phyloP scores from a whole-genome alignment of 2,329 filamentous ascomycete genomes.

The Rutstroemia sydowiana region DNA sequence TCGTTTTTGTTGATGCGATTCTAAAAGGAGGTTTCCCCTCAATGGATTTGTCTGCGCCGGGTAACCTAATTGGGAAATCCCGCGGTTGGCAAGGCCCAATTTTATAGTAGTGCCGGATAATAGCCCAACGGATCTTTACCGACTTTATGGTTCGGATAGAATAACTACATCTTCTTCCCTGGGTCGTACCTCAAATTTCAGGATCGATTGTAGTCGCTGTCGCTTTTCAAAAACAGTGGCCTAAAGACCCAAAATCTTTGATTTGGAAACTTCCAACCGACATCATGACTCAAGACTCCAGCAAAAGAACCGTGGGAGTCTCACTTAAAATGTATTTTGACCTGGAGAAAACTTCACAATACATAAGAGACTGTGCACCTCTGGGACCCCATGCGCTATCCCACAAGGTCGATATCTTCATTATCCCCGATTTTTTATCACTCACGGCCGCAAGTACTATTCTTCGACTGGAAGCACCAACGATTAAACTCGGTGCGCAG shows the following conservation, averaged over 20 bases:
- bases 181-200: neutral
- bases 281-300: slow-evolving; percentile 29
- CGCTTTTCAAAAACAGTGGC: too few species aligned
- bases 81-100: neutral
- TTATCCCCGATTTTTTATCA: slow-evolving; percentile 72
- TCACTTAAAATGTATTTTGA: slow-evolving; percentile 79
- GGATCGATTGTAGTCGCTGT: too few species aligned
- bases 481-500: slow-evolving; percentile 65
- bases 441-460: slow-evolving; percentile 46
- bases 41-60: slow-evolving; percentile 1
- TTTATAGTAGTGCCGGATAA: too few species aligned
- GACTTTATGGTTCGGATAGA: too few species aligned
- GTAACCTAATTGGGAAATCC: slow-evolving; percentile 7
- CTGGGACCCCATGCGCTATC: slow-evolving; percentile 36
- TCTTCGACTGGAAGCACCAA: slow-evolving; percentile 37
- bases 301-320: slow-evolving; percentile 61
- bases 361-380: slow-evolving; percentile 43
- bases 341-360: slow-evolving; percentile 51
- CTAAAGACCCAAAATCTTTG: too few species aligned
- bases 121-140: too few species aligned
- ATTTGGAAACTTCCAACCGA: neutral
- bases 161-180: too few species aligned
- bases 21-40: neutral
- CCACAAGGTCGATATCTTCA: slow-evolving; percentile 59
- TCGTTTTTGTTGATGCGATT: neutral